Evolutionary conservation across 2,329 filamentous ascomycete genomes (phyloP), one percentile per base, ranked within the genome.

Genomic region (Venturia aucupariae): DNA sequence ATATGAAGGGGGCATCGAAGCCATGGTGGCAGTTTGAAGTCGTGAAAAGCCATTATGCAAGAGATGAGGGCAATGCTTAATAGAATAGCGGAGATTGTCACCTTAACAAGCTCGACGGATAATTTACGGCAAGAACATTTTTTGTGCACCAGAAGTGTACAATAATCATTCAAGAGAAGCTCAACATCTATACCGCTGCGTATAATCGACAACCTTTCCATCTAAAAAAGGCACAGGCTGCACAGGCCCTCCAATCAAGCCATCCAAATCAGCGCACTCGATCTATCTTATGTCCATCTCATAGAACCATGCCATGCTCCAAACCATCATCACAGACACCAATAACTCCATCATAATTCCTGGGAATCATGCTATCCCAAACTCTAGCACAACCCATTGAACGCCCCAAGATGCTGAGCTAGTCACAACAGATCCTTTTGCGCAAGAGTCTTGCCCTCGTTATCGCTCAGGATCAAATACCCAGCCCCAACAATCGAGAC

Each of bases 371-470:
- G 19, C 30, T 30, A 54, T 60, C 32, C 8, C 55, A 39, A 24
- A 60, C 35, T 24, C 46, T 57, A 63, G 32, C 62, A 63, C 32
- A 63, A 39, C 35, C 62, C 62, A 51, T 63, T 63, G 8, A 39
- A 63, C 24, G 41, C 51, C 19, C 62, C 62, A 17, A 63, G 24
- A 8, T 22, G 27, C 11, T 39, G 42, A 4, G 24, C 51, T 3
- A 63, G 62, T 63, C 62, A 63, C 22, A 63, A 39, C 1, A 63
- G 48, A 57, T 63, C 62, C 4, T 17, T 0, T 48, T 63, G 62
- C 13, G 4, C n/a, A 32, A 63, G 35, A 8, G 44, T 39, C 46
- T 42, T 38, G 19, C 48, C 62, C 27, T 59, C 62, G 19, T 63
- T 63, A 22, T 30, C 24, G 24, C 19, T 32, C 35, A 63, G 22